These are phyloP conservation scores for Kodamaea jinghongensis DNA, from an alignment of 805 yeast species.

Conservation along the genomic window DNA sequence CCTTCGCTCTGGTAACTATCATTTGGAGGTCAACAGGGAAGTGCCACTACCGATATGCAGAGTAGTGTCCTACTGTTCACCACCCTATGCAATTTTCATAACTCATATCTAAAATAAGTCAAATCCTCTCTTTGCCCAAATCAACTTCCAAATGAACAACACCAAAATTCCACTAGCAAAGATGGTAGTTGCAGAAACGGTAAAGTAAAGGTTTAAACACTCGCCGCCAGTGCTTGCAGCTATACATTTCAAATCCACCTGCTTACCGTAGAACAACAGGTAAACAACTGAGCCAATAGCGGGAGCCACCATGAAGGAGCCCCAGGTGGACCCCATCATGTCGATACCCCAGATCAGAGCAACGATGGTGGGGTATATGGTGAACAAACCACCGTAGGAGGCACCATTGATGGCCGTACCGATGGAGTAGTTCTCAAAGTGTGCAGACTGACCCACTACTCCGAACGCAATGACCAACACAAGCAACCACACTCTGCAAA, in stretches of 20 bases:
- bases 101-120: conserved; percentile 16
- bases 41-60: too few relatives aligned
- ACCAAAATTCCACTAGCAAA: conserved; percentile 24
- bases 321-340: conserved; percentile 90
- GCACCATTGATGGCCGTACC: conserved; percentile 59
- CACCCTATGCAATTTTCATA: background rate
- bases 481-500: conserved; percentile 35
- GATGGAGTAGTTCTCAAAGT: conserved; percentile 9
- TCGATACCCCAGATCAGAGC: conserved; percentile 86
- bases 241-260: conserved; percentile 48
- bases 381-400: conserved; percentile 80
- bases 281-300: conserved; percentile 73
- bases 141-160: conserved; percentile 25
- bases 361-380: conserved; percentile 80
- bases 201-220: conserved; percentile 29
- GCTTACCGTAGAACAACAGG: conserved; percentile 66
- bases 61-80: too few relatives aligned
- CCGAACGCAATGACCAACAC: conserved; percentile 27
- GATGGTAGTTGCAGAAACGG: conserved; percentile 24
- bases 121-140: conserved; percentile 32
- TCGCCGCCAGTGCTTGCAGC: conserved; percentile 9
- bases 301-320: conserved; percentile 83
- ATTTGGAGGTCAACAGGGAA: too few relatives aligned
- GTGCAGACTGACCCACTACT: conserved; percentile 27
- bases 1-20: too few relatives aligned